Base-by-base conservation (phyloP, 306 rosid genomes). In the Acacia crassicarpa region DNA sequence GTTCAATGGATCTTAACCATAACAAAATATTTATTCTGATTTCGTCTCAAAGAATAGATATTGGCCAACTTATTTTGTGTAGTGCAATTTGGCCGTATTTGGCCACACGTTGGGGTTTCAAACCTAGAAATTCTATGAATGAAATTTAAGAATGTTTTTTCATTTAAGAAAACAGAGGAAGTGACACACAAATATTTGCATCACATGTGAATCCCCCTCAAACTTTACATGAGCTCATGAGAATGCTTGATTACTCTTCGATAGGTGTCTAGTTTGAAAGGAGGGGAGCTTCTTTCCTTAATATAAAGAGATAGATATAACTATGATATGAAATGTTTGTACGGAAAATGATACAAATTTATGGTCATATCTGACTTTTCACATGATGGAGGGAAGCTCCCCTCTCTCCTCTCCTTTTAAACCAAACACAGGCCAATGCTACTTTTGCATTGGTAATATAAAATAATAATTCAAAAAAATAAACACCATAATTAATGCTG, bases 191-290 rank as follows among this genome's bases (percentile, higher is more conserved):
- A 3, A 56, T 8, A 56, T 56, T 56, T 56, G 62, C 3, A 56
- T 20, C 25, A n/a, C 62, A 56, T 20, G 27, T 20, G 62, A 20
- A 56, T n/a, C 62, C 62, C 8, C 10, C 27, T 56, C 62, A 56
- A 20, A 16, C 8, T 7, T 56, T 5, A 56, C 62, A 56, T n/a
- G 25, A 8, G 4, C 4, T 12, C 38, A 58, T 49, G 59, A 25
- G 53, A 68, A 48, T 84, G 41, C 22, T 75, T 68, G n/a, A 75
- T 48, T 68, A 19, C 33, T 79, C 43, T 74, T 15, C 14, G 71
- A 44, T 44, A 65, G 1, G 30, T 27, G 1, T 27, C 1, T 27
- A 1, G 30, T 27, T 27, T 27, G 30, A 27, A 27, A 1, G 30
- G 30, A 27, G 30, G 30, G 30, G 30, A 27, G 30, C 30, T 27